phyloP scores from a whole-genome alignment of 2,329 filamentous ascomycete species.

The Penicillium oxalicum region DNA sequence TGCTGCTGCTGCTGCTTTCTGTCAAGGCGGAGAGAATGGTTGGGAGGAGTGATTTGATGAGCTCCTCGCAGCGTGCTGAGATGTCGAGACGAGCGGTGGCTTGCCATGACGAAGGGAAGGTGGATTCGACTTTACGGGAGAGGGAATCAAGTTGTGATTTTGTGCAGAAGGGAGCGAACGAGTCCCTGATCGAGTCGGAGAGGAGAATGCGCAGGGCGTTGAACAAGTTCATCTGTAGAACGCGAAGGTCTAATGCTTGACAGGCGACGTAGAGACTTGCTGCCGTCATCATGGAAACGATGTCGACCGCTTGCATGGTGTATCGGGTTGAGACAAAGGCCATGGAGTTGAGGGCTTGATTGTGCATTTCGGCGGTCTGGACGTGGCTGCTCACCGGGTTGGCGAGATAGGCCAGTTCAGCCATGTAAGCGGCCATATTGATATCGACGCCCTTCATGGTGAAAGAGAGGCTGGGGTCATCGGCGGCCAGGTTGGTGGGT shows the following conservation, averaged over 20 bases:
- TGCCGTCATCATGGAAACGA: slow-evolving; percentile 52
- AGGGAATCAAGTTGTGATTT: no score
- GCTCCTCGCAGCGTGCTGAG: no score
- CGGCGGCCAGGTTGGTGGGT: slow-evolving; percentile 53
- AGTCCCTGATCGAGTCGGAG: no score
- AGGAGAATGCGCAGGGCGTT: no score
- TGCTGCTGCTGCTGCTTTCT: no score
- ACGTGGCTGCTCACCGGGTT: slow-evolving; percentile 59
- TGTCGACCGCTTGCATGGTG: slow-evolving; percentile 51
- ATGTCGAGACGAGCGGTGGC: no score
- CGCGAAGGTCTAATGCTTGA: slow-evolving; percentile 41
- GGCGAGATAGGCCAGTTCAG: slow-evolving; percentile 57
- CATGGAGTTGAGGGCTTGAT: slow-evolving; percentile 62
- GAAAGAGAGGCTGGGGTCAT: slow-evolving; percentile 39
- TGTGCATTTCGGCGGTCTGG: slow-evolving; percentile 61
- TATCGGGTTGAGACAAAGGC: slow-evolving; percentile 55
- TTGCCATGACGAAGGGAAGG: no score
- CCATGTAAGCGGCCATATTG: slow-evolving; percentile 58
- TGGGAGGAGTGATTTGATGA: no score
- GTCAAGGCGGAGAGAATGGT: no score
- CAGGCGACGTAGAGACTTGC: slow-evolving; percentile 52
- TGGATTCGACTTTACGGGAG: no score
- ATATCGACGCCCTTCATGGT: slow-evolving; percentile 62
- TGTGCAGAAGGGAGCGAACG: no score
- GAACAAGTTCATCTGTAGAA: neutral